phyloP scores from a whole-genome alignment of 768 basidiomycete species.

The Dioszegia aurantiaca region DNA sequence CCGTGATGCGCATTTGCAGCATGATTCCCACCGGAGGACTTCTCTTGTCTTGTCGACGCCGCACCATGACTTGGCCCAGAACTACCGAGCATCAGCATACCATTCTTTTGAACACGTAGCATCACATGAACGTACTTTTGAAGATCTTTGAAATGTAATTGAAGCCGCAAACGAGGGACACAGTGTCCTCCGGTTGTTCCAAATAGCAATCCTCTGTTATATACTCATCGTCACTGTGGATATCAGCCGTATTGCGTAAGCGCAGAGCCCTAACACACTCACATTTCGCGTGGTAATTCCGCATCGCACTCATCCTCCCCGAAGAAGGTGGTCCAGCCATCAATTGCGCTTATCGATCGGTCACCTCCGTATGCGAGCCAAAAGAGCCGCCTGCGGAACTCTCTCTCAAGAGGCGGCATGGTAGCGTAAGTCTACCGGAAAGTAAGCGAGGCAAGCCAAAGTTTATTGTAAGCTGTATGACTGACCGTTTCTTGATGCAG shows the following conservation, averaged over 20 bases:
- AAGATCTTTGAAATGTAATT: slow-evolving; percentile 48
- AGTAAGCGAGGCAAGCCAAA: slow-evolving; percentile 56
- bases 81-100: slow-evolving; percentile 34
- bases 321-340: slow-evolving; percentile 26
- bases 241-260: slow-evolving; percentile 4
- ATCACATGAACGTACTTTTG: slow-evolving; percentile 4
- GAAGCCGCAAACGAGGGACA: slow-evolving; percentile 77
- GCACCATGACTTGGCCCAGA: slow-evolving; percentile 35
- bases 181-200: slow-evolving; percentile 82
- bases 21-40: slow-evolving; percentile 35
- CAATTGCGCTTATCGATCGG: slow-evolving; percentile 68
- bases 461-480: neutral
- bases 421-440: slow-evolving; percentile 75
- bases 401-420: slow-evolving; percentile 80
- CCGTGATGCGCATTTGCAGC: slow-evolving; percentile 59
- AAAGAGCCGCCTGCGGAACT: slow-evolving; percentile 79
- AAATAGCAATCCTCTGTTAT: slow-evolving; percentile 81
- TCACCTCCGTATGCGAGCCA: slow-evolving; percentile 90
- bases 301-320: slow-evolving; percentile 76
- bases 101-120: neutral
- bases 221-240: slow-evolving; percentile 54
- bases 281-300: slow-evolving; percentile 47
- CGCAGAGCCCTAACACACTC: slow-evolving; percentile 31
- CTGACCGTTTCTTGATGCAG: slow-evolving; percentile 37
- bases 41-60: slow-evolving; percentile 35